phyloP scores from a whole-genome alignment of 352 stramenopile species.

The Phytopythium cucurbitacearum region DNA sequence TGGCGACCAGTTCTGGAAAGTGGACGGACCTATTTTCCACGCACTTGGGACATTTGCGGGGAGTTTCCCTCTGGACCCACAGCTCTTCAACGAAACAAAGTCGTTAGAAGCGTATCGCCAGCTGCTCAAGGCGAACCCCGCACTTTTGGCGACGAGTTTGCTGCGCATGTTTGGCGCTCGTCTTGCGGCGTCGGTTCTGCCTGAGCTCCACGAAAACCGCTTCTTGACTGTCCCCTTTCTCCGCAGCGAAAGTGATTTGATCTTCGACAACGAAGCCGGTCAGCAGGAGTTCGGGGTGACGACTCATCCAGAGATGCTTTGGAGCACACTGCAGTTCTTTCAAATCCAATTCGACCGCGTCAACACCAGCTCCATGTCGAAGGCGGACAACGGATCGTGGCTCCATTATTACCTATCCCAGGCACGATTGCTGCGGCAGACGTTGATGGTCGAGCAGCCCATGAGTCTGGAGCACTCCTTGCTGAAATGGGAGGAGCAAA shows the following conservation, averaged over 20 bases:
- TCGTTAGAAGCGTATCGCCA: conserved; percentile 45
- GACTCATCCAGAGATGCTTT: conserved; percentile 35
- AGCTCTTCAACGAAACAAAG: conserved; percentile 11
- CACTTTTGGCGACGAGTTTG: conserved; percentile 53
- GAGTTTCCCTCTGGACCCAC: conserved; percentile 43
- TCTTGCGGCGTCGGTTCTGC: conserved; percentile 43
- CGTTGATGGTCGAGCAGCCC: conserved; percentile 8
- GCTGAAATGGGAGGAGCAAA: conserved; percentile 36
- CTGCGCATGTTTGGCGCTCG: conserved; percentile 52
- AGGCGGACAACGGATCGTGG: conserved; percentile 6
- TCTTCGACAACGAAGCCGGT: conserved; percentile 45
- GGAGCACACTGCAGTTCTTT: conserved; percentile 55
- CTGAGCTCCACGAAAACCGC: conserved; percentile 46
- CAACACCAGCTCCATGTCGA: conserved; percentile 14
- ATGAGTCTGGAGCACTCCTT: conserved; percentile 34
- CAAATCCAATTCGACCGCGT: conserved; percentile 44
- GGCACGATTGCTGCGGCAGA: conserved; percentile 22
- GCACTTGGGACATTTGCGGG: conserved; percentile 55
- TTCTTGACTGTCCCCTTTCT: conserved; percentile 60
- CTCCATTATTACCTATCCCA: conserved; percentile 21
- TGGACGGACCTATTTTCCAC: conserved; percentile 61
- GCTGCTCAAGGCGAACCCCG: conserved; percentile 44
- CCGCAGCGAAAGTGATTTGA: conserved; percentile 40
- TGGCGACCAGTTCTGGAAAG: conserved; percentile 70
- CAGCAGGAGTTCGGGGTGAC: conserved; percentile 42